phyloP scores from a whole-genome alignment of 768 basidiomycete species.

The Serendipita indica region DNA sequence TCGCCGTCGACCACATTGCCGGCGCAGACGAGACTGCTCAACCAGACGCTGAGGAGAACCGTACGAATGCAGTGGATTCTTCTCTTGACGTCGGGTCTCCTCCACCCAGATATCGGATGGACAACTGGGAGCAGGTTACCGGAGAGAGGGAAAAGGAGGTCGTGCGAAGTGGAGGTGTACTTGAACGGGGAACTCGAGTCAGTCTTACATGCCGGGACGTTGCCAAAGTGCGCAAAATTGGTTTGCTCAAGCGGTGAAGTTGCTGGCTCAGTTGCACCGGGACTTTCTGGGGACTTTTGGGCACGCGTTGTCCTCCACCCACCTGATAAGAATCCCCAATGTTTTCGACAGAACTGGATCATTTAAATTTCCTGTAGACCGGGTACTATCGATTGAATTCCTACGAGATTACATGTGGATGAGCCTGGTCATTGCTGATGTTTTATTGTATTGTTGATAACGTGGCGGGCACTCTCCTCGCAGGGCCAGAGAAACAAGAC shows the following conservation, averaged over 20 bases:
- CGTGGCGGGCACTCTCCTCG: no score
- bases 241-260: background rate
- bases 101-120: slow-evolving; percentile 26
- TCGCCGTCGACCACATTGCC: slow-evolving; percentile 32
- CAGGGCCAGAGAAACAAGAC: no score
- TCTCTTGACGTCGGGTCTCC: slow-evolving; percentile 17
- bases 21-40: slow-evolving; percentile 7
- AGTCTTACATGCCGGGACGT: slow-evolving; percentile 84
- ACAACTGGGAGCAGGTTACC: slow-evolving; percentile 43
- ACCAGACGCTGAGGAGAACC: slow-evolving; percentile 6
- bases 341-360: no score
- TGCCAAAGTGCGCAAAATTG: slow-evolving; percentile 32
- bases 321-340: no score
- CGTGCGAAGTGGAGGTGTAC: slow-evolving; percentile 33
- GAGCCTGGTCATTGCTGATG: no score
- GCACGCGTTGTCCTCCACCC: no score
- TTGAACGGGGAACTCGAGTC: slow-evolving; percentile 47
- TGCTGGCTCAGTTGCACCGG: no score
- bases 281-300: background rate
- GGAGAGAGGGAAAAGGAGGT: slow-evolving; percentile 26
- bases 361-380: no score
- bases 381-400: no score
- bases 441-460: no score
- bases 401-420: no score
- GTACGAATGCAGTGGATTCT: slow-evolving; percentile 5